Evolutionary conservation across 192 early-diverging fungal species (phyloP).

Genomic region (Coemansia sp.): DNA sequence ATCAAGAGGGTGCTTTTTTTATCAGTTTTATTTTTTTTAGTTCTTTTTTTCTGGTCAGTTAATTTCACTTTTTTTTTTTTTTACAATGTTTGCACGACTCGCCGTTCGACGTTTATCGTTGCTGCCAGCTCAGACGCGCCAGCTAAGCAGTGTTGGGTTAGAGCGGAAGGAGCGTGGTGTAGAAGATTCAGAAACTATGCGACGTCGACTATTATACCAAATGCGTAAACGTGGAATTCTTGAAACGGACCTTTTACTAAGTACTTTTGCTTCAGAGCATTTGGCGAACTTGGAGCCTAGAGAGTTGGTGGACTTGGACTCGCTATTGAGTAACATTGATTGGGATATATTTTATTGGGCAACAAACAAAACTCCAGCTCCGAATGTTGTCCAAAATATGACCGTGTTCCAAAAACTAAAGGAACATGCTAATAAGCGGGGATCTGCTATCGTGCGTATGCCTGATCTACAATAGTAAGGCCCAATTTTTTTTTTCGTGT

Average conservation of each 20-base stretch:
- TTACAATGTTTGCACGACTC: neutral
- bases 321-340: conserved; percentile 84
- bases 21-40: neutral
- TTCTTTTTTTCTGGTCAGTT: neutral
- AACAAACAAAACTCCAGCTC: conserved; percentile 66
- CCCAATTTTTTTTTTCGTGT: neutral
- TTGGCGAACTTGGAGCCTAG: conserved; percentile 58
- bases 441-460: conserved; percentile 78
- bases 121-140: neutral
- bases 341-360: conserved; percentile 99
- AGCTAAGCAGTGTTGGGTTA: conserved; percentile 11
- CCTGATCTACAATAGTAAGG: conserved; percentile 61
- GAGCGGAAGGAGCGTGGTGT: conserved; percentile 59
- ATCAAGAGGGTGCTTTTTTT: neutral
- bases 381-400: conserved; percentile 59
- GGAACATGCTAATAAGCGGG: conserved; percentile 80
- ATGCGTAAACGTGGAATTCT: conserved; percentile 94
- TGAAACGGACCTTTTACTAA: conserved; percentile 89
- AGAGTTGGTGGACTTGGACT: conserved; percentile 78
- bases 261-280: conserved; percentile 81
- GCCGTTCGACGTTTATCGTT: neutral
- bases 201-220: conserved; percentile 82
- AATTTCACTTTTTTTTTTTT: neutral
- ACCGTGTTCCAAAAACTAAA: conserved; percentile 66
- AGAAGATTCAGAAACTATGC: conserved; percentile 74